Conservation (phyloP, 495 filamentous ascomycete species). For the Podospora australis region DNA sequence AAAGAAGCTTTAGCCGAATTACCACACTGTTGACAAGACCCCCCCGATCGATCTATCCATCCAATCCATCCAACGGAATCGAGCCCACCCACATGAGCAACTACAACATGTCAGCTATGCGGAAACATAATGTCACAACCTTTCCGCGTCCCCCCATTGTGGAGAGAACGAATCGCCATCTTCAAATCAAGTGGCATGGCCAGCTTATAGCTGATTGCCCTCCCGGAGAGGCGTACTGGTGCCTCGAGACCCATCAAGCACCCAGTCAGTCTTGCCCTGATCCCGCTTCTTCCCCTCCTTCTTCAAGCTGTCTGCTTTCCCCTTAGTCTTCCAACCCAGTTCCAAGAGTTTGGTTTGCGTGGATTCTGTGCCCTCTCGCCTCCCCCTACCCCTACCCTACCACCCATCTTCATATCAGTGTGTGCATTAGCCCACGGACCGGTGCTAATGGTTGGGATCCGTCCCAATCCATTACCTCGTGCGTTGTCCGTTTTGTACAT, state of each 20-base stretch:
- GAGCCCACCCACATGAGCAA: conserved; percentile 8
- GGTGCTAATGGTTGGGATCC: too few species aligned
- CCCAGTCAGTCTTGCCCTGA: conserved; percentile 35
- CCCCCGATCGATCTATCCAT: not conserved
- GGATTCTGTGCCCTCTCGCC: too few species aligned
- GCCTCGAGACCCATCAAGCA: conserved; percentile 53
- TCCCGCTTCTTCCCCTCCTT: not conserved
- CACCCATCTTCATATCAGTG: too few species aligned
- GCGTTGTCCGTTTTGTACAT: too few species aligned
- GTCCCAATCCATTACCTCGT: not conserved
- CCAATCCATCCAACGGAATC: too few species aligned
- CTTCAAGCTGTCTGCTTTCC: not conserved
- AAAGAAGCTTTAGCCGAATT: too few species aligned
- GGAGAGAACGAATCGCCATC: conserved; percentile 42
- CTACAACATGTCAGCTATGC: conserved; percentile 34
- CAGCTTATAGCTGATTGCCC: conserved; percentile 44
- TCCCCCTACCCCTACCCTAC: too few species aligned
- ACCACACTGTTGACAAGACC: too few species aligned
- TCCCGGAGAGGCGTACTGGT: conserved; percentile 51
- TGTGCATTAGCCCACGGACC: too few species aligned
- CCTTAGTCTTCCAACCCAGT: conserved; percentile 3
- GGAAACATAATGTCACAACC: conserved; percentile 47
- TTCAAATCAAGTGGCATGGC: conserved; percentile 48
- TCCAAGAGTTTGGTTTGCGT: too few species aligned
- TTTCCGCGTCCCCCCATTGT: conserved; percentile 55